Evolutionary conservation across 179 eudicot species (phyloP).

Genomic region (Drosera spatulata): DNA sequence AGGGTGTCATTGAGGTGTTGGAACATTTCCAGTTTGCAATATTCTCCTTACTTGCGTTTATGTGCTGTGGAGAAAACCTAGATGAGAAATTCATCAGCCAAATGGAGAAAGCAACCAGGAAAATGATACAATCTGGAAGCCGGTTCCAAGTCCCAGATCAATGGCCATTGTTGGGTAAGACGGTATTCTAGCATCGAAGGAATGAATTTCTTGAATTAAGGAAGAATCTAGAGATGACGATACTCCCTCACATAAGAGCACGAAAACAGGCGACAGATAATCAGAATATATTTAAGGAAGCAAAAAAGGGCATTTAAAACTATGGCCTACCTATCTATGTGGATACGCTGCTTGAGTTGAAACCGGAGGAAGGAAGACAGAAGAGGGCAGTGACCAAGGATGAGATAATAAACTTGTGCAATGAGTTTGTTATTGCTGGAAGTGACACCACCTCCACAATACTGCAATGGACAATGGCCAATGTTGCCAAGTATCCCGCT

Average conservation of each 20-base stretch:
- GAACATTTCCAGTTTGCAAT: no score
- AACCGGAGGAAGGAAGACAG: slow-evolving; percentile 3
- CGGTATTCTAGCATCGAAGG: slow-evolving; percentile 3
- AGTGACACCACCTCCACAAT: slow-evolving; percentile 11
- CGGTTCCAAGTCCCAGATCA: slow-evolving; percentile 7
- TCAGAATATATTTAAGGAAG: neutral
- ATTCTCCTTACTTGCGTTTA: no score
- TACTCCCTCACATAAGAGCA: slow-evolving; percentile 6
- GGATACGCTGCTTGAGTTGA: slow-evolving; percentile 8
- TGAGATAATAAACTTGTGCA: slow-evolving; percentile 6
- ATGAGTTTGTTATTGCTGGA: slow-evolving; percentile 10
- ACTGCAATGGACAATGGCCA: slow-evolving; percentile 12
- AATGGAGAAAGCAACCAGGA: slow-evolving; percentile 1
- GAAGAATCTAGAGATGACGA: neutral
- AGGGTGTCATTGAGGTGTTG: no score
- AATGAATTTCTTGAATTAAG: slow-evolving; percentile 4
- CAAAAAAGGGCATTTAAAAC: neutral
- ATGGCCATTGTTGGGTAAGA: slow-evolving; percentile 8
- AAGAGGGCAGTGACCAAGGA: slow-evolving; percentile 1
- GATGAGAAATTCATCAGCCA: slow-evolving; percentile 5
- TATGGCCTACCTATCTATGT: slow-evolving; percentile 1
- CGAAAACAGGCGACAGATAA: slow-evolving; percentile 1
- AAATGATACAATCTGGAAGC: neutral
- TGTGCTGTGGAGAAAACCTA: neutral
- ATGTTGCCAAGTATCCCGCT: neutral